Base-by-base conservation (phyloP, 805 yeast genomes). In the Tetrapisispora arboricola region DNA sequence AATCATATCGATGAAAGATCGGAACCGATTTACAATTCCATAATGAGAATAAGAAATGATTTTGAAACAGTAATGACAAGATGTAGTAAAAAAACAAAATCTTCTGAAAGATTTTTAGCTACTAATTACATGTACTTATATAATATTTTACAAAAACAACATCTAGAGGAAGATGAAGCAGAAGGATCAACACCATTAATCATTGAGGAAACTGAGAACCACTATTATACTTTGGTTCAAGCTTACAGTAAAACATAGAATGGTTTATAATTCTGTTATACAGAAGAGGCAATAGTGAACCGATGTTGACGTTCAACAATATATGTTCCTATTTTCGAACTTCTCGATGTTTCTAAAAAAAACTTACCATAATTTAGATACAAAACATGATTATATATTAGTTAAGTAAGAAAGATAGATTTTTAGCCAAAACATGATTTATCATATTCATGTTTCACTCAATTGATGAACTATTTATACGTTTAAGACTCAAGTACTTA, bases 41-140 rank as follows among this genome's bases (percentile, higher is more conserved):
- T 90, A 6, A 68, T 67, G 4, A 69, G 95, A 41, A 61, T 90
- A 28, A 67, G 90, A 41, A 78, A 76, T 51, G 95, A 84, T 47
- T 88, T 78, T 56, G 97, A 92, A 55, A 76, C 76, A 18, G 71
- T 78, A 1, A 62, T 88, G 57, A 84, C 92, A 2, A 85, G 80
- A 51, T 60, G 86, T 40, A 75, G 85, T 49, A 67, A 64, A 39
- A 69, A 64, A 40, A 56, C 71, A 4, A 77, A 72, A 40, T 71
- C 74, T 45, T 60, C 72, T 10, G 96, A 86, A 54, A 61, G 73
- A 34, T 85, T 87, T 54, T 65, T 88, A 40, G 82, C 77, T 56
- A 82, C 80, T 46, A 66, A 66, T 41, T 67, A 63, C 50, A 48
- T 63, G 24, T 63, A 57, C 34, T 49, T 67, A 22, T 51, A 52